Base-by-base conservation (phyloP, 768 basidiomycete genomes). In the Obba rivulosa region DNA sequence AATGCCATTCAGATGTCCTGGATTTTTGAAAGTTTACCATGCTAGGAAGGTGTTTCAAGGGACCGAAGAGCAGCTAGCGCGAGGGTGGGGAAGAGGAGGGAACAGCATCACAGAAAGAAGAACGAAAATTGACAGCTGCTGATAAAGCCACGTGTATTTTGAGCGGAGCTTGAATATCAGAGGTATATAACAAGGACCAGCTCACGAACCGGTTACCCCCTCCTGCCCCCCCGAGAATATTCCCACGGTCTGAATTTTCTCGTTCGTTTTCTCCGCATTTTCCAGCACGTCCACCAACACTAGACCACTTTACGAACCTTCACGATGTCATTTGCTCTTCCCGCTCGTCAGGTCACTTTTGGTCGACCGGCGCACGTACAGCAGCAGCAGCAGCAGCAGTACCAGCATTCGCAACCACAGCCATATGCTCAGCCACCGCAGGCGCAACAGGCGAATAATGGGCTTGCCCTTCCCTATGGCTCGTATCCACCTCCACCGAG, bases 301-400 rank as follows among this genome's bases (percentile, higher is more conserved):
- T 42, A 44, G 18, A 40, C 23, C 43, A 44, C 24, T 16, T 43
- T 25, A 16, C 39, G 17, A 20, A 13, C 31, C 38, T 16, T 25
- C 50, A 50, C 34, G 45, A 76, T 77, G 75, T 77, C 76, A 41
- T 85, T 83, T 60, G 81, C 83, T 28, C 74, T 89, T 46, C 85
- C 86, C 53, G 79, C 87, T 52, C 86, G 87, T 59, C 87, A 85
- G 59, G 78, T 89, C 56, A 87, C 80, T 45, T 87, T 89, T 60
- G 84, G 82, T 47, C 79, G 87, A 50, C 69, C 84, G 43, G 80
- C 76, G 53, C 57, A 61, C 24, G 56, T 58, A 25, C 57, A 57
- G 9, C 49, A 58, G 11, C 62, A 63, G 57, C 58, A 59, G 24
- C 62, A 61, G 34, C 70, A 72, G 60, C 73, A 70, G 41, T 74